phyloP scores from a whole-genome alignment of 176 grass and related monocot genomes.

The Urochloa ruziziensis region DNA sequence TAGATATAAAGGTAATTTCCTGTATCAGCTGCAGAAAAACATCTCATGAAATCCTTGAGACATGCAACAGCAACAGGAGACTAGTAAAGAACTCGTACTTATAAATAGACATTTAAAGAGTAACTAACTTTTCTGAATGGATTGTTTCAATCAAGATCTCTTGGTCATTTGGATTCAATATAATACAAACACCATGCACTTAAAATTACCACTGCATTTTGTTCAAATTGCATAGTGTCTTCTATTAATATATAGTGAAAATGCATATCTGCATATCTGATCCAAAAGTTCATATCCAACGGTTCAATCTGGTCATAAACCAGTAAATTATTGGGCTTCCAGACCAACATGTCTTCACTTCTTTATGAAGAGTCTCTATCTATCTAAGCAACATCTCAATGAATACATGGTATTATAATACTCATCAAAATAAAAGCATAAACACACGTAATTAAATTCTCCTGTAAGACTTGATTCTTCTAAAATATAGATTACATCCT shows the following conservation, averaged over 20 bases:
- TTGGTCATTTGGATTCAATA: not conserved
- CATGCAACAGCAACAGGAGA: not conserved
- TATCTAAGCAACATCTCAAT: not conserved
- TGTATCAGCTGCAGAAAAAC: constrained; percentile 18
- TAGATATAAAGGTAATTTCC: not conserved
- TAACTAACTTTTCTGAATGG: not conserved
- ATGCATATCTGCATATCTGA: not conserved
- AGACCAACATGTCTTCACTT: not conserved
- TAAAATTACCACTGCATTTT: not conserved
- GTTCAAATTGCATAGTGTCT: not conserved
- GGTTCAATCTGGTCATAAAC: not conserved
- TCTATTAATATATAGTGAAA: not conserved
- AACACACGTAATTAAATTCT: not conserved
- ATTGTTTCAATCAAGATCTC: not conserved
- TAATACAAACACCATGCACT: not conserved
- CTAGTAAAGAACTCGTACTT: not conserved
- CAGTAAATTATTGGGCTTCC: not conserved
- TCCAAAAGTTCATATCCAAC: not conserved
- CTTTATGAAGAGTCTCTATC: not conserved
- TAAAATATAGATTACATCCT: not conserved
- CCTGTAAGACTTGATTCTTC: not conserved
- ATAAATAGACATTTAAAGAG: not conserved
- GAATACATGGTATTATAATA: not conserved
- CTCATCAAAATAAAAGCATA: not conserved
- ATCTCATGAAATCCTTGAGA: not conserved